Percentiles rank a stretch among this genome's conserved stretches.
Evolutionary conservation across 169 alveolate species (phyloP).

Genomic region (Babesia ovis): DNA sequence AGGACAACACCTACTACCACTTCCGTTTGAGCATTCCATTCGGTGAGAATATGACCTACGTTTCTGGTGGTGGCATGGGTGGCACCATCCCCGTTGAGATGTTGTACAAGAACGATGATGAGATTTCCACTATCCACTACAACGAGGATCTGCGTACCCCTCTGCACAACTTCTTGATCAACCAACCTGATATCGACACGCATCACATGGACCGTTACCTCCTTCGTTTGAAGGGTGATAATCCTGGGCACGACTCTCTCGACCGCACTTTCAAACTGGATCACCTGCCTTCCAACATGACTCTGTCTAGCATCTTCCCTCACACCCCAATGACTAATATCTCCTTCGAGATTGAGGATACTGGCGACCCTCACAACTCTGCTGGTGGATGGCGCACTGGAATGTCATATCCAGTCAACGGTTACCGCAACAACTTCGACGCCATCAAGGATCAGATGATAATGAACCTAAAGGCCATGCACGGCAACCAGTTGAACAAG

Average conservation of each 20-base stretch:
- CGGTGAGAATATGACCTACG: constrained; percentile 33
- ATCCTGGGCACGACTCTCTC: constrained; percentile 35
- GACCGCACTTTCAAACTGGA: constrained; percentile 34
- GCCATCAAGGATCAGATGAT: constrained; percentile 52
- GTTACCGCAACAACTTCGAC: constrained; percentile 52
- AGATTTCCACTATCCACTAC: constrained; percentile 39
- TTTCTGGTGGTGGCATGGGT: constrained; percentile 52
- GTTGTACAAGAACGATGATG: constrained; percentile 59
- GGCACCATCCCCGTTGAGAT: constrained; percentile 62
- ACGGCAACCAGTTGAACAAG: constrained; percentile 38
- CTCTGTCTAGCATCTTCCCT: constrained; percentile 53
- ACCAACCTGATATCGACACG: constrained; percentile 54
- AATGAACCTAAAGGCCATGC: constrained; percentile 62
- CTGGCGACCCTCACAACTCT: constrained; percentile 40
- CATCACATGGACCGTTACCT: constrained; percentile 36
- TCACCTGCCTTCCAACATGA: constrained; percentile 53
- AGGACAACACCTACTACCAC: constrained; percentile 52
- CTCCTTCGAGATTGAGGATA: constrained; percentile 37
- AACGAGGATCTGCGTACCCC: constrained; percentile 55
- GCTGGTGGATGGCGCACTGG: constrained; percentile 67
- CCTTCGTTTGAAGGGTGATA: constrained; percentile 48
- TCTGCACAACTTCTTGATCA: constrained; percentile 37
- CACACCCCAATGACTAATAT: constrained; percentile 41
- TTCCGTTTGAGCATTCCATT: constrained; percentile 31
- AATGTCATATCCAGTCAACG: constrained; percentile 58